Percentiles rank a stretch among this genome's conserved stretches.
These are phyloP conservation scores for Paulownia fortunei DNA, from an alignment of 257 asterid genomes.

Conservation along the genomic window DNA sequence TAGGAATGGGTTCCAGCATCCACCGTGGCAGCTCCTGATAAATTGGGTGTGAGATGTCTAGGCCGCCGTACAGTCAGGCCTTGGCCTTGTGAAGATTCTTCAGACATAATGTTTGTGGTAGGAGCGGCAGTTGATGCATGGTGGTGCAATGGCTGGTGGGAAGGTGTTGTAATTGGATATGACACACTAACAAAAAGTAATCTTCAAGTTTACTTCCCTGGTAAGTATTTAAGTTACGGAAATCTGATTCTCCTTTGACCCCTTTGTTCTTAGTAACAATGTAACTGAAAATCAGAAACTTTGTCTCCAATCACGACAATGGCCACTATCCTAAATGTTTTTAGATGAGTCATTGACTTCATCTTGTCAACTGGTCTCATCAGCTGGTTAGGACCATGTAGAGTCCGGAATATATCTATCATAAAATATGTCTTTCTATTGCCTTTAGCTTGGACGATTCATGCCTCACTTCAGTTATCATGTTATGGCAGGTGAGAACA, in stretches of 20 bases:
- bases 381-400: too few species aligned
- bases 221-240: slow-evolving; percentile 32
- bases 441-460: background rate
- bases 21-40: slow-evolving; percentile 52
- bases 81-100: slow-evolving; percentile 35
- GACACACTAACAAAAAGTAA: slow-evolving; percentile 30
- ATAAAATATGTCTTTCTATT: too few species aligned
- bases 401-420: too few species aligned
- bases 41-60: slow-evolving; percentile 53
- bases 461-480: background rate
- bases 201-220: slow-evolving; percentile 57
- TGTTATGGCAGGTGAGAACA: slow-evolving; percentile 46
- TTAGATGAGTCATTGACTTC: background rate
- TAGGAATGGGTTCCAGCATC: slow-evolving; percentile 59
- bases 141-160: slow-evolving; percentile 80
- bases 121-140: slow-evolving; percentile 72
- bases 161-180: slow-evolving; percentile 55
- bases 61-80: slow-evolving; percentile 63
- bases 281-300: background rate
- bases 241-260: background rate
- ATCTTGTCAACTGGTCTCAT: background rate
- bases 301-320: background rate
- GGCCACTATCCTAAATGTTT: background rate
- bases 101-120: slow-evolving; percentile 34
- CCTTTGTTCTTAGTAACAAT: background rate